Evolutionary conservation across 805 yeast species (phyloP).

Genomic region (Saturnispora serradocipensis): DNA sequence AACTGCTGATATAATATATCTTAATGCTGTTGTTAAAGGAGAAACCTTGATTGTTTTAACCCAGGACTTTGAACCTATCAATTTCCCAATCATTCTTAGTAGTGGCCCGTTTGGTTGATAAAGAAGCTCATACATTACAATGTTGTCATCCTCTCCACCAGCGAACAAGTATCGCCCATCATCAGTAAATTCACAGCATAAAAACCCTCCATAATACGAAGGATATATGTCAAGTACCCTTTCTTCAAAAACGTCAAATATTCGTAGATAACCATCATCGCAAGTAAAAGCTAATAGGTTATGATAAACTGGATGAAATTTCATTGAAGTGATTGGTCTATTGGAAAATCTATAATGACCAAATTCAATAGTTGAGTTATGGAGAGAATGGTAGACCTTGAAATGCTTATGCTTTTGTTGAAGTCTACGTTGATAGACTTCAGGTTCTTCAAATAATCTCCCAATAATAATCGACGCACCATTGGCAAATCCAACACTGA

Average conservation of each 20-base stretch:
- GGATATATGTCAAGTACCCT: constrained; percentile 44
- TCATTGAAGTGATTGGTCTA: constrained; percentile 44
- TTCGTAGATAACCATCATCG: constrained; percentile 55
- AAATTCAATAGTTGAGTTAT: constrained; percentile 17
- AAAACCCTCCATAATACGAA: constrained; percentile 57
- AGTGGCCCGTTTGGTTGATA: constrained; percentile 6
- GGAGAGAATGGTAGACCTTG: background rate
- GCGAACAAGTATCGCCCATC: constrained; percentile 39
- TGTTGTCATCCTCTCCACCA: constrained; percentile 51
- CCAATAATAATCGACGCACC: constrained; percentile 50
- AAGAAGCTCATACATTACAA: constrained; percentile 34
- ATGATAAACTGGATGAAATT: constrained; percentile 33
- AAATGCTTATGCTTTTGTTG: background rate
- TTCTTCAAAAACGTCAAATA: constrained; percentile 43
- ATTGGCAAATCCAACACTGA: constrained; percentile 52
- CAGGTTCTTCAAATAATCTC: constrained; percentile 40
- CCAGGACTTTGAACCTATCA: constrained; percentile 47
- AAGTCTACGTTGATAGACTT: constrained; percentile 16
- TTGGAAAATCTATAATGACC: constrained; percentile 58
- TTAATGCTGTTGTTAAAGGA: constrained; percentile 25
- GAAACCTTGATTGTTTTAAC: constrained; percentile 37
- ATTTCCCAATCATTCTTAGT: constrained; percentile 23
- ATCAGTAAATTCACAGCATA: constrained; percentile 38
- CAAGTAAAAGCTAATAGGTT: constrained; percentile 42
- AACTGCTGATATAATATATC: constrained; percentile 42